A percentile compares a stretch with the other conserved stretches of the same genome.
Evolutionary conservation across 306 rosid species (phyloP).

Genomic region (Biancaea sappan): DNA sequence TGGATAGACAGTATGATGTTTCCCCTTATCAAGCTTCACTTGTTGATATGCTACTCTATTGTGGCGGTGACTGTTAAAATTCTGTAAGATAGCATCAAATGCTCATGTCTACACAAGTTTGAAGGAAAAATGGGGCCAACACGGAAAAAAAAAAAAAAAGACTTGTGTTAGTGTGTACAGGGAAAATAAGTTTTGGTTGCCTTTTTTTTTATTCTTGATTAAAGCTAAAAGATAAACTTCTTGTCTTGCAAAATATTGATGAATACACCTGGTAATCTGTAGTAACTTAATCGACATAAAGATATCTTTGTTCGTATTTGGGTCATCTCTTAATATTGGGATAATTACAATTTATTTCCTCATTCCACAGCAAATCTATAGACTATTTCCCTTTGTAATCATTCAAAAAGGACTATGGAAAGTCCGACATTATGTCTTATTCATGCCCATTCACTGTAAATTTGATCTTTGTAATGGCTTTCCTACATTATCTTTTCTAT

Average conservation of each 20-base stretch:
- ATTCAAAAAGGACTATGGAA: not conserved
- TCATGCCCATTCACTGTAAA: conserved; percentile 6
- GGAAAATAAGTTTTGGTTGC: not conserved
- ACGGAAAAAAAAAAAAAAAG: no score
- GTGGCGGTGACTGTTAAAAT: no score
- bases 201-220: not conserved
- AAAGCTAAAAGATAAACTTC: not conserved
- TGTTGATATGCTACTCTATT: no score
- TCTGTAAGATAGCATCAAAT: no score
- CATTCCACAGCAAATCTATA: not conserved
- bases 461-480: conserved; percentile 12
- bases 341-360: conserved; percentile 15
- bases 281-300: not conserved
- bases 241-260: not conserved
- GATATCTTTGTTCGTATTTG: not conserved
- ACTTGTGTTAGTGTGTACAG: not conserved
- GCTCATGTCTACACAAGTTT: no score
- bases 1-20: no score
- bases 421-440: not conserved
- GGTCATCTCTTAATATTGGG: not conserved
- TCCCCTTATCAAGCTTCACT: no score
- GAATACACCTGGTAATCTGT: conserved; percentile 12
- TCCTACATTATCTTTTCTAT: conserved; percentile 13
- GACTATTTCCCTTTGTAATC: not conserved
- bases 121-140: no score